Percentiles rank a stretch among this genome's conserved stretches.
Conservation (phyloP, 2,329 filamentous ascomycete genomes). For the Harringtonia aguacate region DNA sequence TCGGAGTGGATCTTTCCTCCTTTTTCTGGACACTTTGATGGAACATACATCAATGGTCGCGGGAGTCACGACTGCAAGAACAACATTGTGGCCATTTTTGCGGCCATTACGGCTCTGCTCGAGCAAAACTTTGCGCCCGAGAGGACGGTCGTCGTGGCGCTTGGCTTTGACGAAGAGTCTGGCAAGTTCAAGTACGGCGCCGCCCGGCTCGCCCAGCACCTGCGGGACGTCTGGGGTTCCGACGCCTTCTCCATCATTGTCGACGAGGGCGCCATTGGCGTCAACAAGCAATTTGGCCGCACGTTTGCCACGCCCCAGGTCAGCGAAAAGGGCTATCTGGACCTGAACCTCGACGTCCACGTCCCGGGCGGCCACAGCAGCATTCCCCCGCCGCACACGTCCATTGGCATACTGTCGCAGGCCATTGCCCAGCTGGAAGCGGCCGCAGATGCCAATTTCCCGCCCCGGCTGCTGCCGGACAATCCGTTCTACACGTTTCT, state of each 20-base stretch:
- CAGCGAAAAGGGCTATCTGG: constrained; percentile 48
- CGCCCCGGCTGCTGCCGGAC: constrained; percentile 22
- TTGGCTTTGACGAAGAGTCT: constrained; percentile 53
- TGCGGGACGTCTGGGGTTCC: constrained; percentile 32
- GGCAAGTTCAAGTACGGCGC: constrained; percentile 36
- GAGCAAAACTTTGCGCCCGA: constrained; percentile 37
- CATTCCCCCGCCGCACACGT: constrained; percentile 40
- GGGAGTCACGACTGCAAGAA: constrained; percentile 51
- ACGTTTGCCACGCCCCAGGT: constrained; percentile 45
- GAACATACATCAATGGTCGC: constrained; percentile 48
- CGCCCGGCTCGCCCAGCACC: constrained; percentile 27
- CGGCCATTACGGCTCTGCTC: constrained; percentile 43
- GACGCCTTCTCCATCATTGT: constrained; percentile 42
- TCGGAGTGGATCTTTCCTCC: constrained; percentile 47
- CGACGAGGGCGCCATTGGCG: constrained; percentile 41
- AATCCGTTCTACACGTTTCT: constrained; percentile 32
- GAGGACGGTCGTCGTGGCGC: constrained; percentile 45
- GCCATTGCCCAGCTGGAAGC: constrained; percentile 33
- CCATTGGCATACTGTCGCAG: constrained; percentile 38
- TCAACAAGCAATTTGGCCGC: constrained; percentile 30
- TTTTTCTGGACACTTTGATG: constrained; percentile 44
- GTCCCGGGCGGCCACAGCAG: constrained; percentile 49
- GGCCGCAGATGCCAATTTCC: constrained; percentile 23
- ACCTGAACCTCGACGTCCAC: constrained; percentile 42
- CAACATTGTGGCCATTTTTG: constrained; percentile 43